Percentiles rank a stretch among this genome's conserved stretches.
Evolutionary conservation across 2,329 filamentous ascomycete species (phyloP).

Genomic region (Trichophyton schoenleinii): DNA sequence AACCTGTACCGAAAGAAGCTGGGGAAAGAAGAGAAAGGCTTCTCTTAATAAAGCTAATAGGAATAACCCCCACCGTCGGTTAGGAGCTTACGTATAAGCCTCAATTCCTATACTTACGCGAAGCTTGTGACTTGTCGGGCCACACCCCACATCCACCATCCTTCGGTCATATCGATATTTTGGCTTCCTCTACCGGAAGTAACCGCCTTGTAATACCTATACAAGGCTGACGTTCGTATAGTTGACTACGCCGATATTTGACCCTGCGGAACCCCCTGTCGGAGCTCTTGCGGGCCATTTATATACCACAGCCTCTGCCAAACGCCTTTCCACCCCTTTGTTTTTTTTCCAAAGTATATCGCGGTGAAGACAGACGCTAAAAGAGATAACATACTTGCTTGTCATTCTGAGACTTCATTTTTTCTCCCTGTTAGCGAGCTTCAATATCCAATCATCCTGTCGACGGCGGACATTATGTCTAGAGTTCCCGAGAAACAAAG

Average conservation of each 20-base stretch:
- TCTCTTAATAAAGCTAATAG: background rate
- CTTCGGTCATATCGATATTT: background rate
- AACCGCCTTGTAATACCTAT: conserved; percentile 1
- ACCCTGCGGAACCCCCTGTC: background rate
- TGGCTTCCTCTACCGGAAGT: background rate
- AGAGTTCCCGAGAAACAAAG: background rate
- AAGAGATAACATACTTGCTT: background rate
- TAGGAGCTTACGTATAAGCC: background rate
- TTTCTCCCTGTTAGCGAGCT: background rate
- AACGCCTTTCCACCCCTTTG: background rate
- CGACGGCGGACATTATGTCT: background rate
- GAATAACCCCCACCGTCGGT: background rate
- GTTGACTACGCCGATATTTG: background rate
- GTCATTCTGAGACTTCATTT: background rate
- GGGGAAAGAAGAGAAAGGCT: background rate
- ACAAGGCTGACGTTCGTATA: conserved; percentile 1
- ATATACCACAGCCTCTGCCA: background rate
- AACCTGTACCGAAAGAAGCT: too few relatives aligned
- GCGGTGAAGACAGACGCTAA: background rate
- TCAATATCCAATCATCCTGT: background rate
- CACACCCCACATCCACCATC: background rate
- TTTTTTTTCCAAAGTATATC: background rate
- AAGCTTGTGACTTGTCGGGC: background rate
- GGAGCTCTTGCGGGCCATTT: background rate
- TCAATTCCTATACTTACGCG: background rate